Base-by-base conservation (phyloP, 2,329 filamentous ascomycete species). In the Metarhizium humberi region DNA sequence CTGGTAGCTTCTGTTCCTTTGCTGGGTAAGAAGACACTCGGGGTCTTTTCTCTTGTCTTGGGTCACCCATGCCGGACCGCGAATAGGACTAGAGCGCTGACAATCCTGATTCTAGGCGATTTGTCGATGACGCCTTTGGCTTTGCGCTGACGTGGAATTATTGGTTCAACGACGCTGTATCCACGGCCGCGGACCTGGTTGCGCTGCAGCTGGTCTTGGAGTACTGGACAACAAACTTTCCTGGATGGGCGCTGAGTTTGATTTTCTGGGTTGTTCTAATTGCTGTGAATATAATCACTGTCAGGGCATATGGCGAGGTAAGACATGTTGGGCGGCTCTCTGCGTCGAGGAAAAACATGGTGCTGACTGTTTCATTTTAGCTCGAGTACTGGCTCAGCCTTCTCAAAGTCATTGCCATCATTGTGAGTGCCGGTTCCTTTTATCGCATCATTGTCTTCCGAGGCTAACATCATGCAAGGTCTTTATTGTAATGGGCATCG, bases 121-220 rank as follows among this genome's bases (percentile, higher is more conserved):
- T 77, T 56, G 74, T 80, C 11, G 78, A 81, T 60, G 76, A 79
- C 60, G 74, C 77, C 1, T 75, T 79, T 58, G 78, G 78, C 1
- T 80, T 80, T 58, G 77, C 78, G 3, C 64, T 80, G 34, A 80
- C 78, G 0, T 81, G 78, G 79, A 82, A 81, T 60, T 81, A 81
- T 65, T 86, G 82, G 82, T 84, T 85, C 62, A 85, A 86, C 64
- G 81, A 86, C 67, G 82, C 82, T 30, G 68, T 72, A 0, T 71
- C 69, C 0, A 71, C 68, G 1, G 83, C 82, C 0, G 73, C 81
- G 0, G 83, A 87, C 67, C 68, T 86, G 30, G 79, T 85, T 20
- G 69, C 69, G 1, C 58, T 71, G 30, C 69, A 71, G 76, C 68
- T 86, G 2, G 63, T 86, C 2, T 67, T 85, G 53, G 68, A 82